Evolutionary conservation across 495 filamentous ascomycete genomes (phyloP), one percentile per base, ranked within the genome.

Genomic region (Penicillium simplicissimum): DNA sequence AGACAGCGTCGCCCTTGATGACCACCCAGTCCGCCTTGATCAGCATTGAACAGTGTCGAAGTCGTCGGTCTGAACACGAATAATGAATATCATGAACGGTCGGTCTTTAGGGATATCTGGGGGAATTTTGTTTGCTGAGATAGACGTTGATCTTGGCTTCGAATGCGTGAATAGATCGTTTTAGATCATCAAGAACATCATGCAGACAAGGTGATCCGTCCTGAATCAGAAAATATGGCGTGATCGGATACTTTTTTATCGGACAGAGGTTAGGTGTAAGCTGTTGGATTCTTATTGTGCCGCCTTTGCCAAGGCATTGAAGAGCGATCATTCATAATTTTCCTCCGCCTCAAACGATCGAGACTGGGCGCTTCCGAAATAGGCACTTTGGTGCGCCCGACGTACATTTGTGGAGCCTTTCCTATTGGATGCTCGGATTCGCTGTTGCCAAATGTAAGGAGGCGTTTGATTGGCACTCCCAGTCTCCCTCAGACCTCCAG

Each of bases 301-400:
- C 23, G 19, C 8, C 40, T 45, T 13, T 17, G 42, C 13, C 61
- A 3, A 6, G 19, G 51, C 34, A 61, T 61, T 6, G 25, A 28
- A 34, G 31, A 36, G n/a, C 40, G 38, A 31, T 31, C 28, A 31
- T 31, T 31, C 1, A 19, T 43, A 35, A 48, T 34, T 36, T 17
- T 5, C 43, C 43, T 53, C 11, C 11, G 23, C 48, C 42, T 56
- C 52, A 17, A 57, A 33, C 2, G 23, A 35, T 33, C 55, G 14
- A 56, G 40, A 11, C 21, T 49, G 23, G 10, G n/a, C 40, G 9
- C 17, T 36, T 49, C 63, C 55, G 8, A 51, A 49, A 58, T 28
- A 34, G 48, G 63, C 0, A 21, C n/a, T 3, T 58, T 55, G 35
- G n/a, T 45, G 63, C 63, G 63, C 58, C 25, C 33, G 19, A 25